Conservation (phyloP, 2,329 filamentous ascomycete species). For the Venturia oleaginea region DNA sequence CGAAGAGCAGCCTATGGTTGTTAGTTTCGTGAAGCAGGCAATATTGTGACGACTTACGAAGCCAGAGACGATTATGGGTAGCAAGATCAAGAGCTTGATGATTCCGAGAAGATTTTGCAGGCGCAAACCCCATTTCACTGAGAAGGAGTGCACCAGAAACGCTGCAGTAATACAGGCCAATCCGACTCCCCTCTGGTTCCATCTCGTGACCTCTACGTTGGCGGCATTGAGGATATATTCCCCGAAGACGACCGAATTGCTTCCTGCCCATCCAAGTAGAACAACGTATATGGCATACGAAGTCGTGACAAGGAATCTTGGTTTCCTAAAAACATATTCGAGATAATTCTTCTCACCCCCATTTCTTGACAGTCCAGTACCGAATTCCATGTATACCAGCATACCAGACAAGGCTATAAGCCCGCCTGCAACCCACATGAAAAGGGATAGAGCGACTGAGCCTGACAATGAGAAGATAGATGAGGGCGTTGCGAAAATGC, state of each 20-base stretch:
- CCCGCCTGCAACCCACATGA: conserved; percentile 8
- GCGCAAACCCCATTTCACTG: conserved; percentile 17
- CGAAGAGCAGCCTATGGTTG: conserved; percentile 44
- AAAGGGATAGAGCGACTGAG: conserved; percentile 6
- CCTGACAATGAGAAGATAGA: not conserved
- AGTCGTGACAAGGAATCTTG: not conserved
- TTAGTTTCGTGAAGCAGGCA: no score
- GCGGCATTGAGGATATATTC: not conserved
- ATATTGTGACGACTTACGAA: conserved; percentile 23
- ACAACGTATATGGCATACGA: not conserved
- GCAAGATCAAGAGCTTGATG: conserved; percentile 51
- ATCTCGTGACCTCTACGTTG: not conserved
- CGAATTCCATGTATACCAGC: conserved; percentile 12
- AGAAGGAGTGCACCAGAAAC: not conserved
- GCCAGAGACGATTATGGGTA: conserved; percentile 46
- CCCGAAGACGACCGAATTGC: not conserved
- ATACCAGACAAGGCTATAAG: conserved; percentile 1
- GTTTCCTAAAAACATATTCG: conserved; percentile 8
- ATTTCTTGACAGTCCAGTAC: not conserved
- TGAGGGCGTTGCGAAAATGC: conserved; percentile 11
- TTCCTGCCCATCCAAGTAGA: conserved; percentile 2
- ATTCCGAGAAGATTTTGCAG: conserved; percentile 48
- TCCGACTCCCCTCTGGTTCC: not conserved
- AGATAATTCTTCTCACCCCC: conserved; percentile 9
- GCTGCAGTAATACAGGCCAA: not conserved